Conservation (phyloP, 345 rosid species). For the Iberis pinnata region DNA sequence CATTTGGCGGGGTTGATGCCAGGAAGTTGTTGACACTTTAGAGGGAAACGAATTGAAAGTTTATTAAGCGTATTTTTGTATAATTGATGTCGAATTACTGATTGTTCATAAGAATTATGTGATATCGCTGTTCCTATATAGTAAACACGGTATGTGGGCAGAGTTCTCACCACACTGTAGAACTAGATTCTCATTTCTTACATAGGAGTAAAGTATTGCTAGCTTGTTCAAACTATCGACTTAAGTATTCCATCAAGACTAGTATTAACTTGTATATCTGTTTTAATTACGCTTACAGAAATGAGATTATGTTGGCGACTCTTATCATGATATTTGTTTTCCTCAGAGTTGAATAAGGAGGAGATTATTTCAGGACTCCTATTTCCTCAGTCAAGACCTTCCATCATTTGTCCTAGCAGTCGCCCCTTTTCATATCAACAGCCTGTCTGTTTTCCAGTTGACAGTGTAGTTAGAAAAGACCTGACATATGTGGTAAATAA, state of each 20-base stretch:
- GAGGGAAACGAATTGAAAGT: background rate
- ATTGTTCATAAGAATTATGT: conserved; percentile 3
- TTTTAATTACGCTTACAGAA: background rate
- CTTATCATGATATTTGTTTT: conserved; percentile 15
- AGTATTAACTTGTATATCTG: background rate
- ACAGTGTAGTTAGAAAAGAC: conserved; percentile 26
- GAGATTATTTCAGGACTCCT: conserved; percentile 63
- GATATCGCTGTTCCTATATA: conserved; percentile 8
- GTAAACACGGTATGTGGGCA: conserved; percentile 1
- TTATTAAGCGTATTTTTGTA: background rate
- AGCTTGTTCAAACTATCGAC: background rate
- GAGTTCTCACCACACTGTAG: background rate
- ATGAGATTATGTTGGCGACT: background rate
- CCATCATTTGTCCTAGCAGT: conserved; percentile 33
- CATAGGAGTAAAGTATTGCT: conserved; percentile 6
- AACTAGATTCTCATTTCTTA: background rate
- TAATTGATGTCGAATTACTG: conserved; percentile 2
- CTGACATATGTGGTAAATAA: conserved; percentile 13
- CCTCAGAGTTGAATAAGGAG: conserved; percentile 59
- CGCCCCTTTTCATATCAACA: conserved; percentile 31
- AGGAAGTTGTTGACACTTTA: conserved; percentile 12
- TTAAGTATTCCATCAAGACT: background rate
- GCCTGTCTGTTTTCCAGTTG: conserved; percentile 27
- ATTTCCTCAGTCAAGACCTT: conserved; percentile 37
- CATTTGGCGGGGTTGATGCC: background rate